Conservation (phyloP, 495 filamentous ascomycete genomes). For the Aspergillus conjunctus region DNA sequence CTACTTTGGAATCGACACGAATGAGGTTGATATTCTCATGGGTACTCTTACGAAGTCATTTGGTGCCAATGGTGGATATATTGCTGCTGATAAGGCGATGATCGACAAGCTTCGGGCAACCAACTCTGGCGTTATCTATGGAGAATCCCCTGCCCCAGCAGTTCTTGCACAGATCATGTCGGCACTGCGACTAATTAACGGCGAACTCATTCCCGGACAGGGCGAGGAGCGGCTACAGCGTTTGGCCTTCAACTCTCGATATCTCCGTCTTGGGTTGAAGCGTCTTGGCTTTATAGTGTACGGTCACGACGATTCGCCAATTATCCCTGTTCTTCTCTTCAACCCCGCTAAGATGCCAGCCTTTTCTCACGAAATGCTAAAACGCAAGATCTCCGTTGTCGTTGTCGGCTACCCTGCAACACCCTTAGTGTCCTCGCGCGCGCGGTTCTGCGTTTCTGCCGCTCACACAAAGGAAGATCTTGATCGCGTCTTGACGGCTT, state of each 20-base stretch:
- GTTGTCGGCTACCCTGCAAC: conserved; percentile 97
- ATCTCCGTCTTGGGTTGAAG: conserved; percentile 94
- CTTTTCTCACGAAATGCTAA: conserved; percentile 97
- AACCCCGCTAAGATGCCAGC: conserved; percentile 97
- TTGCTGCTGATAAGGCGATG: conserved; percentile 86
- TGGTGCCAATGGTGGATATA: conserved; percentile 95
- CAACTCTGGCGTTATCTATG: conserved; percentile 84
- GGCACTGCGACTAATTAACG: conserved; percentile 82
- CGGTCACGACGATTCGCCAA: conserved; percentile 96
- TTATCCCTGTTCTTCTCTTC: conserved; percentile 91
- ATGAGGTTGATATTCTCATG: conserved; percentile 94
- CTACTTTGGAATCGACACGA: conserved; percentile 87
- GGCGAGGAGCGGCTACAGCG: conserved; percentile 95
- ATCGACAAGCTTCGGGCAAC: conserved; percentile 86
- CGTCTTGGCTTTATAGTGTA: conserved; percentile 95
- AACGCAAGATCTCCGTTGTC: conserved; percentile 96
- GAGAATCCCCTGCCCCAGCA: conserved; percentile 83
- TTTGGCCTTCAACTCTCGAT: conserved; percentile 97
- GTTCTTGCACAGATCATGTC: conserved; percentile 86
- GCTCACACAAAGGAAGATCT: conserved; percentile 98
- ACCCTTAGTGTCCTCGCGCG: conserved; percentile 91
- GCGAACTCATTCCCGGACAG: conserved; percentile 85
- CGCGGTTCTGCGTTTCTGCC: conserved; percentile 92
- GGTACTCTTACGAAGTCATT: conserved; percentile 98
- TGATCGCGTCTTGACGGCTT: conserved; percentile 85